These are phyloP conservation scores for Sporobolomyces phaffii DNA, from an alignment of 768 basidiomycete species.

Conservation along the genomic window DNA sequence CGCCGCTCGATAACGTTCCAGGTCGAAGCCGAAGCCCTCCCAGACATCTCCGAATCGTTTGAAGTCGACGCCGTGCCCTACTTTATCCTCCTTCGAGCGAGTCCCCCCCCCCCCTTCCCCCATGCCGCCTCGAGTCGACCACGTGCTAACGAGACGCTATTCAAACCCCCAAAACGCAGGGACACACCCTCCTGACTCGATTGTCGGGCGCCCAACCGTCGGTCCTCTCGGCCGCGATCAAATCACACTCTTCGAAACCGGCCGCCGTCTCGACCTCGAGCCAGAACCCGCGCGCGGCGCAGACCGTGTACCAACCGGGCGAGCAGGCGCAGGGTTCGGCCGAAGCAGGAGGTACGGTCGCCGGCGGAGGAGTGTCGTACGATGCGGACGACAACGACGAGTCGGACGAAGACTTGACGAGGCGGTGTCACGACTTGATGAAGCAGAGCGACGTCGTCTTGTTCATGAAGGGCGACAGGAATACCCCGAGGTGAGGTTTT, in stretches of 20 bases:
- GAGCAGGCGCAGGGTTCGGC: conserved; percentile 7
- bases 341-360: conserved; percentile 4
- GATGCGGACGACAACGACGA: conserved; percentile 45
- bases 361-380: conserved; percentile 22
- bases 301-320: conserved; percentile 24
- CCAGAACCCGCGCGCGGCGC: conserved; percentile 9
- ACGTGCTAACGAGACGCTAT: background rate
- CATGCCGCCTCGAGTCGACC: background rate
- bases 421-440: conserved; percentile 67
- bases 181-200: conserved; percentile 73
- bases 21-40: conserved; percentile 75
- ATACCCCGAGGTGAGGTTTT: conserved; percentile 59
- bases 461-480: conserved; percentile 85
- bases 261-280: conserved; percentile 20
- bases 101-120: conserved; percentile 30
- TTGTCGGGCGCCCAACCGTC: conserved; percentile 73
- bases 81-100: conserved; percentile 72
- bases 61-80: conserved; percentile 82
- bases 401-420: conserved; percentile 61
- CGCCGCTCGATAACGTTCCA: conserved; percentile 43
- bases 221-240: conserved; percentile 59
- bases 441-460: conserved; percentile 65
- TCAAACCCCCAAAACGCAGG: conserved; percentile 52
- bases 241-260: conserved; percentile 53
- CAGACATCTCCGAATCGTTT: conserved; percentile 86